These are phyloP conservation scores for Casuarina equisetifolia DNA, from an alignment of 306 rosid genomes.

Conservation along the genomic window DNA sequence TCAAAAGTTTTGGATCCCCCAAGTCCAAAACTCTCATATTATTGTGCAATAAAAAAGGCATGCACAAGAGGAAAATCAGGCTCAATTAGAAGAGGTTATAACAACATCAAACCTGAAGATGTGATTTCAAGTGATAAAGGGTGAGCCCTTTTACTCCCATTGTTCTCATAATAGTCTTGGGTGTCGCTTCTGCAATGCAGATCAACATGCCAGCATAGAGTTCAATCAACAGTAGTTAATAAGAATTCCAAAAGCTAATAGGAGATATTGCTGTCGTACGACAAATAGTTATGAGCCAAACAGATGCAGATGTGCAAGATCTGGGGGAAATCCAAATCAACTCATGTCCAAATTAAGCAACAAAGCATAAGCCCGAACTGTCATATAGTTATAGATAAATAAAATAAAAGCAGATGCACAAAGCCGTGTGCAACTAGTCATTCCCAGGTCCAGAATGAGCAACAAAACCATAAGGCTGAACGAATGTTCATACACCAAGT, in stretches of 20 bases:
- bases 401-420: neutral
- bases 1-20: neutral
- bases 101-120: constrained; percentile 53
- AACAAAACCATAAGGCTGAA: constrained; percentile 12
- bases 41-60: neutral
- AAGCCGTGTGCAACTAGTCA: neutral
- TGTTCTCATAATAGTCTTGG: constrained; percentile 61
- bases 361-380: neutral
- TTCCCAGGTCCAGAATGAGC: neutral
- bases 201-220: constrained; percentile 15
- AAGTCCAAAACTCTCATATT: neutral
- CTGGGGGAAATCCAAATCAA: no score
- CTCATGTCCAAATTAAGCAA: no score
- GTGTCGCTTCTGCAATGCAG: constrained; percentile 57
- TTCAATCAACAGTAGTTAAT: neutral
- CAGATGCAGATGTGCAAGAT: no score
- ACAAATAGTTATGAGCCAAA: no score
- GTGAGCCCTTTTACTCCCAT: constrained; percentile 70
- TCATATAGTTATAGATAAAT: neutral
- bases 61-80: neutral
- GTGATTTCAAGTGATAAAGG: constrained; percentile 66
- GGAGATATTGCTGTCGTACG: neutral
- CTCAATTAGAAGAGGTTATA: neutral
- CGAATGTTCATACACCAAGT: constrained; percentile 9
- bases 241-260: neutral